Evolutionary conservation across 441 rosid genomes (phyloP).

Genomic region (Gossypium schwendimanii): DNA sequence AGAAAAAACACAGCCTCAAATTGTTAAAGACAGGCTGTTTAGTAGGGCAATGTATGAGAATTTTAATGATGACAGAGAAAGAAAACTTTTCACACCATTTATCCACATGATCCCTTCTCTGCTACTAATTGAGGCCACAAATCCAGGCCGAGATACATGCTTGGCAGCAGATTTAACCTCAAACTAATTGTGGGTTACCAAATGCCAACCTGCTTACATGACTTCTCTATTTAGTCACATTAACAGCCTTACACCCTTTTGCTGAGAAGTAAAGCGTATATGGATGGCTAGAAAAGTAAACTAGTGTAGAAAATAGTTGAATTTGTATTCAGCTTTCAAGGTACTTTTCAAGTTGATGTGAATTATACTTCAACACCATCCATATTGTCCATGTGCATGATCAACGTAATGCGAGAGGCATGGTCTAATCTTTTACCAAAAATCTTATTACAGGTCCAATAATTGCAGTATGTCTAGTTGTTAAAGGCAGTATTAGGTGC

Average conservation of each 20-base stretch:
- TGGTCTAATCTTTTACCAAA: no score
- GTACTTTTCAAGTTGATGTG: constrained; percentile 22
- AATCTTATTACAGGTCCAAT: no score
- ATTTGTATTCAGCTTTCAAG: no score
- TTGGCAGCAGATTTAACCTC: background rate
- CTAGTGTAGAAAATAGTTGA: no score
- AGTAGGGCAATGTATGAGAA: background rate
- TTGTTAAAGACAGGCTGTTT: background rate
- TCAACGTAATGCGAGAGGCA: background rate
- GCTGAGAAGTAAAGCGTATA: no score
- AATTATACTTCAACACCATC: constrained; percentile 74
- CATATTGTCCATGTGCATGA: constrained; percentile 18
- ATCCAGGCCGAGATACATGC: background rate
- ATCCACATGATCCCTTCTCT: background rate
- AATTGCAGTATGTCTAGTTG: background rate
- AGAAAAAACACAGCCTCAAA: background rate
- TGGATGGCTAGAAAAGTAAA: no score
- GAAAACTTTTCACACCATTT: no score
- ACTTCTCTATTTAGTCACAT: background rate
- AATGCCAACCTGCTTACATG: background rate
- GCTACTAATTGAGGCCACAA: background rate
- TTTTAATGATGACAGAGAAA: background rate
- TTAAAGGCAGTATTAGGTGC: background rate
- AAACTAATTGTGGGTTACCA: background rate
- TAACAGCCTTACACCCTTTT: background rate